These are phyloP conservation scores for Pichia sporocuriosa DNA, from an alignment of 805 yeast genomes.

Conservation along the genomic window DNA sequence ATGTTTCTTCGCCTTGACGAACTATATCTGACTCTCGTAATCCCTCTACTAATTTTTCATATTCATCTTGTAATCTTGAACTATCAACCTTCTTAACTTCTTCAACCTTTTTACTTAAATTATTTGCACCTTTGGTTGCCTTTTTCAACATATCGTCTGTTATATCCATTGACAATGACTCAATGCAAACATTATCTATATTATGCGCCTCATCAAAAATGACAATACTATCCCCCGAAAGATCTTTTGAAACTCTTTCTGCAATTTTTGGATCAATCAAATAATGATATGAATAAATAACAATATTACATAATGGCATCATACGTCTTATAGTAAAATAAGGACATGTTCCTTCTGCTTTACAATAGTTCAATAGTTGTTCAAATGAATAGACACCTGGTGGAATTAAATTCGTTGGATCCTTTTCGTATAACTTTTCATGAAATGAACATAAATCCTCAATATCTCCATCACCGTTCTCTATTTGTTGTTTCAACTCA, in stretches of 20 bases:
- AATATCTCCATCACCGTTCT: slow-evolving; percentile 51
- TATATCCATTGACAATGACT: slow-evolving; percentile 82
- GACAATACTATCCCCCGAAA: slow-evolving; percentile 86
- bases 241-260: slow-evolving; percentile 85
- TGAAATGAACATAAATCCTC: slow-evolving; percentile 75
- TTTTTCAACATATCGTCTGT: slow-evolving; percentile 83
- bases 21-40: slow-evolving; percentile 72
- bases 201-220: slow-evolving; percentile 99
- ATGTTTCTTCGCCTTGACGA: slow-evolving; percentile 50
- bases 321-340: slow-evolving; percentile 96
- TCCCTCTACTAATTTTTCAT: slow-evolving; percentile 86
- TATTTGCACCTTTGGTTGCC: slow-evolving; percentile 82
- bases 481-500: slow-evolving; percentile 61
- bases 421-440: slow-evolving; percentile 79
- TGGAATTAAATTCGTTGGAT: slow-evolving; percentile 85
- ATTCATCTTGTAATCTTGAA: slow-evolving; percentile 79
- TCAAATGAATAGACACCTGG: slow-evolving; percentile 95
- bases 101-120: slow-evolving; percentile 74
- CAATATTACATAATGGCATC: slow-evolving; percentile 89
- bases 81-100: slow-evolving; percentile 80
- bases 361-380: slow-evolving; percentile 68
- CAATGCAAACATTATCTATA: slow-evolving; percentile 97
- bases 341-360: slow-evolving; percentile 79
- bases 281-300: slow-evolving; percentile 95
- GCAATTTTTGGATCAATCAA: slow-evolving; percentile 95